Evolutionary conservation across 148 eudicot species (phyloP), one percentile per base, ranked within the genome.

Genomic region (Camellia sinensis): DNA sequence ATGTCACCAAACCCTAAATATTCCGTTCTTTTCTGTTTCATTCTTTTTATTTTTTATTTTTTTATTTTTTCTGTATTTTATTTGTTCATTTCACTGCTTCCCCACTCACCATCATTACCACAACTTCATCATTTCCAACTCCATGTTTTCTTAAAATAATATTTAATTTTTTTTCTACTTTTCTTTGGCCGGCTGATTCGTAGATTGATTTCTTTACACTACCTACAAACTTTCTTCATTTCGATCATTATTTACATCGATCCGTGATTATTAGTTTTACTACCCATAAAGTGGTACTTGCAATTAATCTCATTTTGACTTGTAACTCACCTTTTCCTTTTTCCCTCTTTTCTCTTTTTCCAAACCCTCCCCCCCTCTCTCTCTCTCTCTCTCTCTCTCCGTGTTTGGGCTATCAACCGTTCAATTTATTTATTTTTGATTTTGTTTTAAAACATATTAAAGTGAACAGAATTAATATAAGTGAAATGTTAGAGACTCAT

Each of bases 1-100:
- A 80, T 84, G 86, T 84, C 86, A 84, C 83, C 11, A 18, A 72
- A 12, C 54, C 83, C 86, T 66, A 80, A 77, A 84, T 81, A 78
- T 81, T 84, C 86, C 86, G 37, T 74, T 80, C 75, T 61, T 67
- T 74, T 67, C 57, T 67, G 3, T 53, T n/a, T n/a, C 40, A 45
- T 45, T 18, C 46, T 6, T 9, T 18, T 18, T n/a, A 11, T 19
- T 68, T 6, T 3, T 4, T 1, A 18, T 53, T 29, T 29, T 0
- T 29, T 29, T 29, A 29, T 29, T 1, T 29, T 29, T 29, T 29
- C 37, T 29, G 37, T 29, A 29, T 29, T 29, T 29, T 29, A 29
- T 29, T 29, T 29, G 37, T 43, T 44, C 29, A 7, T 48, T 53
- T 71, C 57, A 59, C 61, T 41, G 66, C 59, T 74, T 73, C 61